phyloP scores from a whole-genome alignment of 192 early-diverging fungal species.

The Linderina pennispora region DNA sequence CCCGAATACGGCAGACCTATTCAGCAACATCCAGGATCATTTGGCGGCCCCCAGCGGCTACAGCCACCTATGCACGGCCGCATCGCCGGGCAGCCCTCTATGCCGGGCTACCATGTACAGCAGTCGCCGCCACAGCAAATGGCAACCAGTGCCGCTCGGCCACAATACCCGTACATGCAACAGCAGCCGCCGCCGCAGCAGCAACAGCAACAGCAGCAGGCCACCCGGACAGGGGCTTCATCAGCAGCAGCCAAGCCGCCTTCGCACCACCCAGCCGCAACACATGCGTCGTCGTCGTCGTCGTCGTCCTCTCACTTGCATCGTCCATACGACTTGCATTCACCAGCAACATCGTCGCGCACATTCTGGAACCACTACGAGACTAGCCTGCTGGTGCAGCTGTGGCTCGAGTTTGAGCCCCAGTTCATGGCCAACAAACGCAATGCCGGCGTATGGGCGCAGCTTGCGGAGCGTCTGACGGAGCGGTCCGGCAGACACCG shows the following conservation, averaged over 20 bases:
- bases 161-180: no score
- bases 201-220: background rate
- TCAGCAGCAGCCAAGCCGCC: constrained; percentile 1
- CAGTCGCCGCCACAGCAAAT: constrained; percentile 2
- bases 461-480: constrained; percentile 39
- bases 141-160: no score
- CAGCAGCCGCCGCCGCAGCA: background rate
- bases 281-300: constrained; percentile 1
- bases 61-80: no score
- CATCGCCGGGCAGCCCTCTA: no score
- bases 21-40: constrained; percentile 9
- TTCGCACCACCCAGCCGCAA: constrained; percentile 4
- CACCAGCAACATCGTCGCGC: constrained; percentile 36
- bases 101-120: no score
- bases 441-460: constrained; percentile 47
- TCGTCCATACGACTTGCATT: constrained; percentile 39
- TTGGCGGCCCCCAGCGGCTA: constrained; percentile 1
- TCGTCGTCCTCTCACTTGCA: no score
- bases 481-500: constrained; percentile 37
- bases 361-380: constrained; percentile 49
- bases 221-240: background rate
- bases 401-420: constrained; percentile 44
- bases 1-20: no score
- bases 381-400: constrained; percentile 40
- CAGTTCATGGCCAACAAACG: constrained; percentile 48